Evolutionary conservation across 495 filamentous ascomycete species (phyloP).

Genomic region (Tuber microsphaerosporum): DNA sequence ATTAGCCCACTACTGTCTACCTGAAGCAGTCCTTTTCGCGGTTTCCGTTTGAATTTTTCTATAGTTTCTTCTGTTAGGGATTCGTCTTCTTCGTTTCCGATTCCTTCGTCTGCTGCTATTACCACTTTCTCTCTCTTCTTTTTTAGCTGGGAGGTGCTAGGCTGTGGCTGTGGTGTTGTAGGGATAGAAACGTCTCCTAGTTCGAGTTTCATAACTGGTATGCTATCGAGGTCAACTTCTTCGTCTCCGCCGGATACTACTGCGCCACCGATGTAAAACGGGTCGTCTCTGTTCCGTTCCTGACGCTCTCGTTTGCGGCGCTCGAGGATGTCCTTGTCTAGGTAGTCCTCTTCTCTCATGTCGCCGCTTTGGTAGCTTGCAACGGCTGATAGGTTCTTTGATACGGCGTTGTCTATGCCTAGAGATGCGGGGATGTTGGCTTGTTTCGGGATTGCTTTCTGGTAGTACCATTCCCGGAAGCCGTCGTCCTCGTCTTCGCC

Average conservation of each 20-base stretch:
- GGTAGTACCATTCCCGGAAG: conserved; percentile 68
- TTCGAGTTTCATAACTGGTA: conserved; percentile 88
- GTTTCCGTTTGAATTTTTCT: conserved; percentile 41
- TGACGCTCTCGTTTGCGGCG: conserved; percentile 60
- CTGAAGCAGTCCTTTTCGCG: conserved; percentile 55
- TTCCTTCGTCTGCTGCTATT: conserved; percentile 27
- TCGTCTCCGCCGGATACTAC: conserved; percentile 55
- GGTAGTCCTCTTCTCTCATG: conserved; percentile 52
- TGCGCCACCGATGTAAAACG: conserved; percentile 74
- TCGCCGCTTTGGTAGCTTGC: conserved; percentile 56
- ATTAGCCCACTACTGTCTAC: conserved; percentile 78
- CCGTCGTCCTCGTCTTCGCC: conserved; percentile 53
- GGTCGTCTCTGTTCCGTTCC: conserved; percentile 82
- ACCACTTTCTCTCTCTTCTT: conserved; percentile 18
- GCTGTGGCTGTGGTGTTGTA: conserved; percentile 22
- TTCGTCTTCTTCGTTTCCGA: conserved; percentile 34
- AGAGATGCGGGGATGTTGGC: conserved; percentile 42
- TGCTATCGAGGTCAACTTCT: conserved; percentile 80
- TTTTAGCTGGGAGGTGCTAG: background rate
- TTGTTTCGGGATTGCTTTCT: conserved; percentile 39
- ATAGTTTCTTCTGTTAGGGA: conserved; percentile 17
- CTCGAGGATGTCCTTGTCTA: conserved; percentile 57
- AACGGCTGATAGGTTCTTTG: conserved; percentile 37
- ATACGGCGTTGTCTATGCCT: conserved; percentile 51
- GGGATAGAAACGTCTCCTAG: conserved; percentile 49